These are phyloP conservation scores for Arctostaphylos glauca DNA, from an alignment of 148 eudicot species.

Conservation along the genomic window DNA sequence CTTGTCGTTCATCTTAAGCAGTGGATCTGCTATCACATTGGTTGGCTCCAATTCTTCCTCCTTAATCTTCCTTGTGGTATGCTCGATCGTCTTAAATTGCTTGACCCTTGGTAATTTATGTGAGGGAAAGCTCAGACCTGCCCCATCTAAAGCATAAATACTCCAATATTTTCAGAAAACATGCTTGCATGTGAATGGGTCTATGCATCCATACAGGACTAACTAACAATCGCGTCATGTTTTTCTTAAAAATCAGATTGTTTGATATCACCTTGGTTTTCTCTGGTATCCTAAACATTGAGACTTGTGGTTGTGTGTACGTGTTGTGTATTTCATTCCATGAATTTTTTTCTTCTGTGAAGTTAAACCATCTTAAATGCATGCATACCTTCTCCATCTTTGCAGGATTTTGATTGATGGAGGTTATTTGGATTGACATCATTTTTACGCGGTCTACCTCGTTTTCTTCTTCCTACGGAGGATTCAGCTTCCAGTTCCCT, in stretches of 20 bases:
- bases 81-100: not conserved
- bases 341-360: not conserved
- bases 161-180: not conserved
- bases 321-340: no score
- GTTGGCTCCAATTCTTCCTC: not conserved
- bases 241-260: not conserved
- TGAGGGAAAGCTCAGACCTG: not conserved
- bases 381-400: not conserved
- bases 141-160: not conserved
- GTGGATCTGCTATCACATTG: not conserved
- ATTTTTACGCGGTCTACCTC: not conserved
- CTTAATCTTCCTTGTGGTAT: not conserved
- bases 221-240: not conserved
- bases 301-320: not conserved
- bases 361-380: not conserved
- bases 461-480: not conserved
- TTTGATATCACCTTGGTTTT: not conserved
- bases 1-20: not conserved
- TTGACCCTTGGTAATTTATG: not conserved
- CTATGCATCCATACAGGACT: not conserved
- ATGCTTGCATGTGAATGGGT: not conserved
- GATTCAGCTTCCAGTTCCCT: not conserved
- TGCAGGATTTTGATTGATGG: not conserved
- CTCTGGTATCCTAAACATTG: not conserved
- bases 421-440: not conserved